Evolutionary conservation across 257 asterid genomes (phyloP).

Genomic region (Salvia splendens): DNA sequence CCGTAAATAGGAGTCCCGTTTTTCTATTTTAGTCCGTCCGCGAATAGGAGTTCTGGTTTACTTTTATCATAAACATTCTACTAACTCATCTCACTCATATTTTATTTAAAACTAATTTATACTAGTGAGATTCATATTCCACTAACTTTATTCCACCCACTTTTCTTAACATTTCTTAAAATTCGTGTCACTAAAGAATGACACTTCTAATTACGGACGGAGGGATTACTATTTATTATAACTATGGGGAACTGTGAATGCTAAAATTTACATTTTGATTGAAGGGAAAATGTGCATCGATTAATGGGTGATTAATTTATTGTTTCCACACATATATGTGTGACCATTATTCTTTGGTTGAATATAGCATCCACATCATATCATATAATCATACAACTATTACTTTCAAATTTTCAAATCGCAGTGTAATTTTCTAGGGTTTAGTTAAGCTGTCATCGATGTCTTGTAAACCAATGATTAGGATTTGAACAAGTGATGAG

Average conservation of each 20-base stretch:
- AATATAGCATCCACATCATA: background rate
- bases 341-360: background rate
- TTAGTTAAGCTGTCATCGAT: constrained; percentile 4
- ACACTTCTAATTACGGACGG: too few relatives aligned
- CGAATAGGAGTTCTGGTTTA: too few relatives aligned
- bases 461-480: background rate
- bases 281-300: background rate
- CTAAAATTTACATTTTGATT: background rate
- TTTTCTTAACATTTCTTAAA: too few relatives aligned
- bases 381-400: background rate
- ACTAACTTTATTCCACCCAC: too few relatives aligned
- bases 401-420: background rate
- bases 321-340: background rate
- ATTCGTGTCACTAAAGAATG: too few relatives aligned
- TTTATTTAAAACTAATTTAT: too few relatives aligned
- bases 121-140: too few relatives aligned
- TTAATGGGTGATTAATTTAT: background rate
- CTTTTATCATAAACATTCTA: too few relatives aligned
- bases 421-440: background rate
- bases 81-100: too few relatives aligned
- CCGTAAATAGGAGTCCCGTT: too few relatives aligned
- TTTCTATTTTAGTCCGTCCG: too few relatives aligned
- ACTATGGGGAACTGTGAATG: background rate
- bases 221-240: background rate
- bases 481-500: background rate